Evolutionary conservation across 2,329 filamentous ascomycete genomes (phyloP).

Genomic region (Penicillium aurantiogriseum): DNA sequence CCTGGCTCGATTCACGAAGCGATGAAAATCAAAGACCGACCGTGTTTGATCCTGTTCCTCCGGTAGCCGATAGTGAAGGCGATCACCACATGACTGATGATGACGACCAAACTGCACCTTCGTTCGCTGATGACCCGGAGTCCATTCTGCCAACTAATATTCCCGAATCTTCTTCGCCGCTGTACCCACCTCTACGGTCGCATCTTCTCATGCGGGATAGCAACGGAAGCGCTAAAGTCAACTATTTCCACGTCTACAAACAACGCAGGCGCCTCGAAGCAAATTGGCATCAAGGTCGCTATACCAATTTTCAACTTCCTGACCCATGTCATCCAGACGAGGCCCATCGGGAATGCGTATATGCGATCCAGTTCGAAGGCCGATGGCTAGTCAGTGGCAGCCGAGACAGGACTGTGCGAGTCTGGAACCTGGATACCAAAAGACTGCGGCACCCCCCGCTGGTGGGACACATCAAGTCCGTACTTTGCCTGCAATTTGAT

Average conservation of each 20-base stretch:
- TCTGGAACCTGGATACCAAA: slow-evolving; percentile 84
- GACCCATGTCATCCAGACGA: slow-evolving; percentile 77
- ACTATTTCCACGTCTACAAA: slow-evolving; percentile 92
- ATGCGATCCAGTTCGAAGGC: slow-evolving; percentile 84
- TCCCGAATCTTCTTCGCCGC: slow-evolving; percentile 11
- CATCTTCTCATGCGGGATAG: slow-evolving; percentile 34
- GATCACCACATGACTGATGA: slow-evolving; percentile 48
- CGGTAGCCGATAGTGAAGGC: slow-evolving; percentile 36
- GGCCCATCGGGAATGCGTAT: slow-evolving; percentile 88
- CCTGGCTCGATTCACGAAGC: slow-evolving; percentile 44
- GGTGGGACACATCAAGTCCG: slow-evolving; percentile 75
- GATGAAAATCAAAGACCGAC: neutral
- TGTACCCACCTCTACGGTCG: slow-evolving; percentile 29
- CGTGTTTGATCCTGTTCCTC: neutral
- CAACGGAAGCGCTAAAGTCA: slow-evolving; percentile 58
- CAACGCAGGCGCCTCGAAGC: slow-evolving; percentile 80
- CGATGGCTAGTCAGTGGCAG: slow-evolving; percentile 91
- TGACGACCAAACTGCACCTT: slow-evolving; percentile 22
- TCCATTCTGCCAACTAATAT: slow-evolving; percentile 9
- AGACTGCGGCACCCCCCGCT: slow-evolving; percentile 74
- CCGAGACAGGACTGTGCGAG: slow-evolving; percentile 78
- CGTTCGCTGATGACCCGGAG: slow-evolving; percentile 17
- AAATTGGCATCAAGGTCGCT: slow-evolving; percentile 86
- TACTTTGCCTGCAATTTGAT: slow-evolving; percentile 94
- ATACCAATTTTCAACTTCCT: slow-evolving; percentile 83